These are phyloP conservation scores for Candida broadrunensis DNA, from an alignment of 805 yeast genomes.

Conservation along the genomic window DNA sequence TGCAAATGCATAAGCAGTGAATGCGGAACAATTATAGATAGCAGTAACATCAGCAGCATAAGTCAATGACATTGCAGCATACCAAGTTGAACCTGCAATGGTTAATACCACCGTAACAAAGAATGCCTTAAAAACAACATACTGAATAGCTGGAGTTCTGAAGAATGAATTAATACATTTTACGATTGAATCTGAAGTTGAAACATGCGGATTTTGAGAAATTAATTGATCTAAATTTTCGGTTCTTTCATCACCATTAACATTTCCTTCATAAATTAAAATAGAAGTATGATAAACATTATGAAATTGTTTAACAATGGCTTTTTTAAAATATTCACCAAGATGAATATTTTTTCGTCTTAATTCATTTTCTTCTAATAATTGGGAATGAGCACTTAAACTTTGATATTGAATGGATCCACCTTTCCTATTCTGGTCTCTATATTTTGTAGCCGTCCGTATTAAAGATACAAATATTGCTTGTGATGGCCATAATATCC, in stretches of 20 bases:
- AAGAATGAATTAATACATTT: conserved; percentile 35
- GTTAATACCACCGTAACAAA: conserved; percentile 58
- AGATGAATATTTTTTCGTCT: not conserved
- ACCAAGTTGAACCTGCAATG: conserved; percentile 82
- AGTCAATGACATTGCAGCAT: conserved; percentile 74
- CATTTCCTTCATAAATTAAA: conserved; percentile 40
- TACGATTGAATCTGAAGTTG: conserved; percentile 27
- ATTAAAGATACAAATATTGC: conserved; percentile 45
- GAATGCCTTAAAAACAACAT: conserved; percentile 43
- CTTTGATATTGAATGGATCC: conserved; percentile 9
- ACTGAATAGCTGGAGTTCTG: conserved; percentile 44
- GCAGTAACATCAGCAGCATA: conserved; percentile 88
- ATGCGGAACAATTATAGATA: conserved; percentile 85
- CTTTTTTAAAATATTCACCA: conserved; percentile 28
- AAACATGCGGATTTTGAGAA: conserved; percentile 34
- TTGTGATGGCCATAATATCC: conserved; percentile 70
- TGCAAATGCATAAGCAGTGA: conserved; percentile 82
- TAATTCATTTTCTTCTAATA: conserved; percentile 12
- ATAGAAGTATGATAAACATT: conserved; percentile 43
- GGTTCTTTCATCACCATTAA: conserved; percentile 31
- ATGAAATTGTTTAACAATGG: conserved; percentile 40
- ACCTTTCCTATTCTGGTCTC: conserved; percentile 10
- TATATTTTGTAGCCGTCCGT: conserved; percentile 36
- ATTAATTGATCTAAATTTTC: conserved; percentile 31
- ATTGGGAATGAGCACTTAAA: conserved; percentile 26